These are phyloP conservation scores for Euphorbia schlechtendalii DNA, from an alignment of 441 rosid genomes.

Conservation along the genomic window DNA sequence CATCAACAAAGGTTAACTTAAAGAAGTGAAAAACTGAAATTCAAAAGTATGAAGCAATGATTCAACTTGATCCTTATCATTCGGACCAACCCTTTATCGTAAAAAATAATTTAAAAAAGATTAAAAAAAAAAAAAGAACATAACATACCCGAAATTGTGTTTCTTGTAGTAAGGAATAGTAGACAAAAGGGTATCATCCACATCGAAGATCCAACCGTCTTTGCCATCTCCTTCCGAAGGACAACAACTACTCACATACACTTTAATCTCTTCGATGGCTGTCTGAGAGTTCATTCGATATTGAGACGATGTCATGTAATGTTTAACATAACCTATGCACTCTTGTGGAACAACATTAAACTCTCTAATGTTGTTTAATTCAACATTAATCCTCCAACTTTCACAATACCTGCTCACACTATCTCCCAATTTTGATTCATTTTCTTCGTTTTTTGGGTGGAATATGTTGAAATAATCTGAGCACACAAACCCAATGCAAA, in stretches of 20 bases:
- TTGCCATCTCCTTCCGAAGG: slow-evolving; percentile 51
- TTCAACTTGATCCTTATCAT: too few relatives aligned
- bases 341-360: slow-evolving; percentile 68
- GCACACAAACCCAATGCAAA: slow-evolving; percentile 29
- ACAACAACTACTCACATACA: slow-evolving; percentile 43
- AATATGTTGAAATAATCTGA: slow-evolving; percentile 71
- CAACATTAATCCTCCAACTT: slow-evolving; percentile 88
- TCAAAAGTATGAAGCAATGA: too few relatives aligned
- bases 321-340: slow-evolving; percentile 52
- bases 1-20: too few relatives aligned
- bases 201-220: slow-evolving; percentile 81
- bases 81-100: too few relatives aligned
- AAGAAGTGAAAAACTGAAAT: too few relatives aligned
- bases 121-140: background rate
- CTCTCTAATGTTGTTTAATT: slow-evolving; percentile 61
- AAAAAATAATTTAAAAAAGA: background rate
- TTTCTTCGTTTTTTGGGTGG: slow-evolving; percentile 21
- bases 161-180: slow-evolving; percentile 76
- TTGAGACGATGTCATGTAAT: slow-evolving; percentile 55
- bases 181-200: slow-evolving; percentile 86
- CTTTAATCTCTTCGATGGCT: slow-evolving; percentile 50
- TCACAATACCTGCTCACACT: slow-evolving; percentile 55
- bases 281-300: slow-evolving; percentile 52
- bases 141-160: slow-evolving; percentile 61
- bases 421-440: background rate